These are phyloP conservation scores for Yarrowia keelungensis DNA, from an alignment of 805 yeast species.

Conservation along the genomic window DNA sequence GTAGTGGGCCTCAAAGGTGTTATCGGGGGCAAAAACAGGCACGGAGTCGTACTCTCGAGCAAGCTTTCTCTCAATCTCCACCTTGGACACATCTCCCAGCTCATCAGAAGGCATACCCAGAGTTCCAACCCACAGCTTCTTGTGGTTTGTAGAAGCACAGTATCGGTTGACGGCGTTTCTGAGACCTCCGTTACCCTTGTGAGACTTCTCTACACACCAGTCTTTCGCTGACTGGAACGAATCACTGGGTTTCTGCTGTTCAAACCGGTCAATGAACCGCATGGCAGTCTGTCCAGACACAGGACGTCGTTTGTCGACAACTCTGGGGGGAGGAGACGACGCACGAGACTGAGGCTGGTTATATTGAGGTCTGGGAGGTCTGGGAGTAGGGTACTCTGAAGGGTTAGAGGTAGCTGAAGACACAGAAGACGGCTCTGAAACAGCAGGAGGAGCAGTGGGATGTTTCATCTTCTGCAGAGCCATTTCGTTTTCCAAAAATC, in stretches of 20 bases:
- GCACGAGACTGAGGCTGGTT: slow-evolving; percentile 36
- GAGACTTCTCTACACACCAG: slow-evolving; percentile 74
- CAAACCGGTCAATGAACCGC: slow-evolving; percentile 34
- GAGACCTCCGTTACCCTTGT: slow-evolving; percentile 86
- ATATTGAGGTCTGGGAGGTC: slow-evolving; percentile 17
- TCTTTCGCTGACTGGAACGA: slow-evolving; percentile 61
- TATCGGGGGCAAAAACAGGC: slow-evolving; percentile 77
- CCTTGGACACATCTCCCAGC: slow-evolving; percentile 63
- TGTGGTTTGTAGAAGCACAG: slow-evolving; percentile 49
- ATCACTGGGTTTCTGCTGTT: slow-evolving; percentile 29
- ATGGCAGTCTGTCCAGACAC: slow-evolving; percentile 29
- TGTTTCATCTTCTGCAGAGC: slow-evolving; percentile 15
- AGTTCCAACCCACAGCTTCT: slow-evolving; percentile 84
- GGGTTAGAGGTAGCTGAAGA: slow-evolving; percentile 2
- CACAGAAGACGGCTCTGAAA: slow-evolving; percentile 20
- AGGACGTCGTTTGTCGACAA: slow-evolving; percentile 10
- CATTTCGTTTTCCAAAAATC: slow-evolving; percentile 30
- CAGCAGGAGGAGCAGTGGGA: background rate
- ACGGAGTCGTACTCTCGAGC: slow-evolving; percentile 60
- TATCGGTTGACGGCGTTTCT: slow-evolving; percentile 81
- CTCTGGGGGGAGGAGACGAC: slow-evolving; percentile 23
- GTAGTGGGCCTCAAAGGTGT: slow-evolving; percentile 88
- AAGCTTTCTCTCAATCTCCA: slow-evolving; percentile 60
- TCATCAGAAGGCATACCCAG: slow-evolving; percentile 89
- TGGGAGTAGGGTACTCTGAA: slow-evolving; percentile 19